Base-by-base conservation (phyloP, 1,284 basidiomycete species). In the Pascua sp. region DNA sequence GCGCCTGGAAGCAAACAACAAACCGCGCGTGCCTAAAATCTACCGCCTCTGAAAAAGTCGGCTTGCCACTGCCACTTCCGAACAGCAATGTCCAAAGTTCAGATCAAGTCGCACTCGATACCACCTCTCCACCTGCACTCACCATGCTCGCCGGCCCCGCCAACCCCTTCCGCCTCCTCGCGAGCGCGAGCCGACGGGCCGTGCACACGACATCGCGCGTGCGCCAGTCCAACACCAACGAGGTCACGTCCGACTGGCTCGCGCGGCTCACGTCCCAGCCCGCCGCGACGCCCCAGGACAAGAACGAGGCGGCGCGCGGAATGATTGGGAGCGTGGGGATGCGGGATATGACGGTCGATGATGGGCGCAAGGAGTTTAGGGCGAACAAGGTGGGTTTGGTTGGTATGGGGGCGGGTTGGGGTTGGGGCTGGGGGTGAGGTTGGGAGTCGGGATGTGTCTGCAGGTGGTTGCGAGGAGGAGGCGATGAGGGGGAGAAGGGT, bases 211-310 rank as follows among this genome's bases (percentile, higher is more conserved):
- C 51, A 3, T 11, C 36, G 24, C 56, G 56, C 48, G 40, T 41
- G 5, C 17, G 16, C 39, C 48, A 49, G 46, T 42, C 46, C 37
- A 32, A 56, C 55, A 36, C 56, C 15, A 38, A 48, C 51, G 46
- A 55, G 42, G 49, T 54, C 47, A 59, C 61, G 11, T 56, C 61
- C 39, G 57, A 62, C 57, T 62, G 59, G 16, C 61, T 62, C 47
- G 54, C 61, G 40, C 57, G 57, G 37, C 57, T 62, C 38, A 55
- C 47, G 15, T 39, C 16, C 16, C 12, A 41, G n/a, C 38, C 37
- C 15, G 15, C 45, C 17, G n/a, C 47, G 13, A 24, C 11, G 40
- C 17, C 53, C 32, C 3, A 45, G n/a, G 42, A 42, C 36, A n/a
- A 41, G 32, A 47, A 55, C 45, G 55, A 46, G 16, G 55, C 51